Conservation (phyloP, 2,329 filamentous ascomycete species). For the Biscogniauxia marginata region DNA sequence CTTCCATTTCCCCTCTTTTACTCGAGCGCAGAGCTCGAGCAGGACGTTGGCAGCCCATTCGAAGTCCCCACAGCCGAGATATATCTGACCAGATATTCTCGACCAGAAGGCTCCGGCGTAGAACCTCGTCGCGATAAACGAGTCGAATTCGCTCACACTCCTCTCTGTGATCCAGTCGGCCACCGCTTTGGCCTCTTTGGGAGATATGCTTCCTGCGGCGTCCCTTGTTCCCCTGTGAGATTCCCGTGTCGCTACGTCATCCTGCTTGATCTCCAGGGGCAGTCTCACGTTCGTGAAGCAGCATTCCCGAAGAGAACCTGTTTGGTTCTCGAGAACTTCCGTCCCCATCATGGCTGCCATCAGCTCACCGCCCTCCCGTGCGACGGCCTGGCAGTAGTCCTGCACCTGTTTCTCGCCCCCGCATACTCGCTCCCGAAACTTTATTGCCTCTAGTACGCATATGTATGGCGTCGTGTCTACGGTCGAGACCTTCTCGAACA, state of each 20-base stretch:
- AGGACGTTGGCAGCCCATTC: constrained; percentile 28
- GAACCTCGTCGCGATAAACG: constrained; percentile 29
- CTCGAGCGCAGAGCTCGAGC: constrained; percentile 27
- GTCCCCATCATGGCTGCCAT: constrained; percentile 61
- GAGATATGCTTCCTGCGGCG: constrained; percentile 12
- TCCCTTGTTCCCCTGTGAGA: not conserved
- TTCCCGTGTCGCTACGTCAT: not conserved
- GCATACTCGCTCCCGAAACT: constrained; percentile 59
- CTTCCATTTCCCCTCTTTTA: constrained; percentile 19
- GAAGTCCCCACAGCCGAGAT: constrained; percentile 29
- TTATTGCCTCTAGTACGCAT: constrained; percentile 59
- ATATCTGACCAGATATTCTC: constrained; percentile 28
- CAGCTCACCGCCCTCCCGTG: constrained; percentile 51
- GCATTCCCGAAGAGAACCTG: constrained; percentile 54
- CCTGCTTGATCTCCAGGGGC: constrained; percentile 39
- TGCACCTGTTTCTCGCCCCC: constrained; percentile 65
- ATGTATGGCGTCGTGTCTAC: constrained; percentile 63
- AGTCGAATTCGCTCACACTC: constrained; percentile 29
- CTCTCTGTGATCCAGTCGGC: constrained; percentile 32
- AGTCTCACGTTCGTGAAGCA: constrained; percentile 63
- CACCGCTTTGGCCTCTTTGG: constrained; percentile 20
- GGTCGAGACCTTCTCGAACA: constrained; percentile 68
- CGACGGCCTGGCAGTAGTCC: constrained; percentile 55
- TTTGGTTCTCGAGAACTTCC: constrained; percentile 57
- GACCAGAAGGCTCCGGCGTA: constrained; percentile 28